Evolutionary conservation across 257 asterid species (phyloP).

Genomic region (Rhazya stricta): DNA sequence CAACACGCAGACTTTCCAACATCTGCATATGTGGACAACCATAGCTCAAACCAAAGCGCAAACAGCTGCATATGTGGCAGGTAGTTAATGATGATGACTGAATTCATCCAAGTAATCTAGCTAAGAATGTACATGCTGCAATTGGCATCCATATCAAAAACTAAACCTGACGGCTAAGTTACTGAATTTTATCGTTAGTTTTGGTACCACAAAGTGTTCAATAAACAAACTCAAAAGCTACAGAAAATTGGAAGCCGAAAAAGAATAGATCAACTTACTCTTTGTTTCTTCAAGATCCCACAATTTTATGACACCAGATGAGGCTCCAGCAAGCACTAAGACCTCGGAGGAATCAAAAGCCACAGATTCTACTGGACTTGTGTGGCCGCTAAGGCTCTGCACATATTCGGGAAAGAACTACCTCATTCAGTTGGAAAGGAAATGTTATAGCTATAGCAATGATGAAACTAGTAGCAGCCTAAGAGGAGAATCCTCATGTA

Average conservation of each 20-base stretch:
- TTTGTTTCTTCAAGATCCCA: slow-evolving; percentile 99
- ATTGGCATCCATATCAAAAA: not conserved
- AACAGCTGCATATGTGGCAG: not conserved
- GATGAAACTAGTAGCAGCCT: not conserved
- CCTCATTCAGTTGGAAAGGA: not conserved
- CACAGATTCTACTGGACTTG: slow-evolving; percentile 93
- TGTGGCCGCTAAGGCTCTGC: slow-evolving; percentile 88
- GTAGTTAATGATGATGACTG: not conserved
- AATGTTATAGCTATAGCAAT: not conserved
- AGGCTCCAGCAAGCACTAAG: slow-evolving; percentile 90
- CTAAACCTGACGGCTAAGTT: not conserved
- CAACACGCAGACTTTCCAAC: not conserved
- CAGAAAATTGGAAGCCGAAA: not conserved
- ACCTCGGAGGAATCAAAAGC: slow-evolving; percentile 86
- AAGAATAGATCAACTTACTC: slow-evolving; percentile 42
- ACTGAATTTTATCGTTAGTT: not conserved
- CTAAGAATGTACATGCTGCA: not conserved
- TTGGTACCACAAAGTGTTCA: not conserved
- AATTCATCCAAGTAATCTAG: not conserved
- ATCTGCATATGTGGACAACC: not conserved
- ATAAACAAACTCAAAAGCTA: not conserved
- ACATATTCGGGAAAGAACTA: slow-evolving; percentile 23
- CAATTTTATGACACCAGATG: slow-evolving; percentile 89
- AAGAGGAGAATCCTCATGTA: not conserved
- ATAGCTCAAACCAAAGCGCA: not conserved